Conservation (phyloP, 2,329 filamentous ascomycete genomes). For the Diaporthe citriasiana region DNA sequence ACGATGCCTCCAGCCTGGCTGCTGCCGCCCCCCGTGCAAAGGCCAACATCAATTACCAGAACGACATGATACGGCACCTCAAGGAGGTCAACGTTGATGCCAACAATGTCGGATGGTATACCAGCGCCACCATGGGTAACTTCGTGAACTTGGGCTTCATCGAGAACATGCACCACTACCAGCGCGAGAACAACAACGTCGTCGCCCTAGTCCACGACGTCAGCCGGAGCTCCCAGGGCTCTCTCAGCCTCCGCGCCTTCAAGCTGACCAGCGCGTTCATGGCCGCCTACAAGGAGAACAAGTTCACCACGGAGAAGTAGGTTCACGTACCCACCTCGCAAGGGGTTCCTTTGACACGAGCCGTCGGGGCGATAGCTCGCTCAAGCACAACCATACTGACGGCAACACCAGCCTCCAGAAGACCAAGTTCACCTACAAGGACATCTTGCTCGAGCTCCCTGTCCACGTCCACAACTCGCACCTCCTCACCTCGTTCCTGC, state of each 20-base stretch:
- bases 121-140: constrained; percentile 98
- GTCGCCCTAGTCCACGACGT: constrained; percentile 95
- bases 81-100: constrained; percentile 99
- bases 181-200: constrained; percentile 92
- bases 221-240: constrained; percentile 93
- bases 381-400: not conserved
- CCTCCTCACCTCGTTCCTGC: constrained; percentile 93
- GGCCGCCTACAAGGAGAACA: constrained; percentile 93
- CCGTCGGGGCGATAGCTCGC: constrained; percentile 4
- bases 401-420: constrained; percentile 83
- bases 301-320: constrained; percentile 96
- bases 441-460: constrained; percentile 92
- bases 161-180: constrained; percentile 98
- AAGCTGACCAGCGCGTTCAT: constrained; percentile 90
- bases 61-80: constrained; percentile 96
- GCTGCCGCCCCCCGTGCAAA: constrained; percentile 93
- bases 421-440: constrained; percentile 91
- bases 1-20: constrained; percentile 80
- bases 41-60: constrained; percentile 88
- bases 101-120: constrained; percentile 99
- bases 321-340: constrained; percentile 47
- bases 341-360: not conserved
- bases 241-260: constrained; percentile 91
- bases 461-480: constrained; percentile 96
- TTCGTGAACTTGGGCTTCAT: constrained; percentile 95